Percentiles rank a stretch among this genome's conserved stretches.
These are phyloP conservation scores for Blastobotrys peoriensis DNA, from an alignment of 805 yeast species.

Conservation along the genomic window DNA sequence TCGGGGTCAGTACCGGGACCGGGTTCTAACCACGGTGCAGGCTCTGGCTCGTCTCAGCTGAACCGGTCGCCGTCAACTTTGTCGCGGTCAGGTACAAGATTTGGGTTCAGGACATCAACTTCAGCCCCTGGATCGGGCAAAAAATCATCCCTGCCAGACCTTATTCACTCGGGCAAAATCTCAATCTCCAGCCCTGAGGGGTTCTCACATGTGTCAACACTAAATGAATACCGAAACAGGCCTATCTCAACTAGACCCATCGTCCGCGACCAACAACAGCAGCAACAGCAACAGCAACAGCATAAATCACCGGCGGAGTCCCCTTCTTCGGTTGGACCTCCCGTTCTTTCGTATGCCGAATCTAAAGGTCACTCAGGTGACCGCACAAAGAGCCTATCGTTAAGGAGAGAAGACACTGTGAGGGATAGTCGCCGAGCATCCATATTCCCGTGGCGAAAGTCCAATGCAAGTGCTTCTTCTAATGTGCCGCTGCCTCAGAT, in stretches of 20 bases:
- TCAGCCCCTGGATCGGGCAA: not conserved
- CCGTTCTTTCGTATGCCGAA: not conserved
- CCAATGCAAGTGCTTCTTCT: not conserved
- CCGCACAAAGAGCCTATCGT: not conserved
- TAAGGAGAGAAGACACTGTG: not conserved
- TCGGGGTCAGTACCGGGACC: not conserved
- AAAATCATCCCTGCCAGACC: not conserved
- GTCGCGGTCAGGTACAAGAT: not conserved
- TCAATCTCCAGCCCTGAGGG: conserved; percentile 6
- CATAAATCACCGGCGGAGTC: too few species aligned
- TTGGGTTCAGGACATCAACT: not conserved
- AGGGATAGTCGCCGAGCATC: not conserved
- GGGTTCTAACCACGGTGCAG: not conserved
- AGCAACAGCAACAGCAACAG: too few species aligned
- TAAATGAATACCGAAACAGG: not conserved
- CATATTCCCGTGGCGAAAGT: conserved; percentile 4
- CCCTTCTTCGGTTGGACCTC: not conserved
- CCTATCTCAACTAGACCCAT: not conserved
- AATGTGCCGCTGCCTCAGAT: conserved; percentile 13
- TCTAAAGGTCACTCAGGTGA: not conserved
- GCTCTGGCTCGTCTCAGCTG: too few species aligned
- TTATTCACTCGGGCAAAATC: not conserved
- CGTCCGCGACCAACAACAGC: not conserved
- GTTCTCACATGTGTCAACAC: conserved; percentile 2
- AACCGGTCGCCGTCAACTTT: not conserved